Percentiles rank a stretch among this genome's conserved stretches.
phyloP scores from a whole-genome alignment of 2,329 filamentous ascomycete species.

The Cladosporium sp. region DNA sequence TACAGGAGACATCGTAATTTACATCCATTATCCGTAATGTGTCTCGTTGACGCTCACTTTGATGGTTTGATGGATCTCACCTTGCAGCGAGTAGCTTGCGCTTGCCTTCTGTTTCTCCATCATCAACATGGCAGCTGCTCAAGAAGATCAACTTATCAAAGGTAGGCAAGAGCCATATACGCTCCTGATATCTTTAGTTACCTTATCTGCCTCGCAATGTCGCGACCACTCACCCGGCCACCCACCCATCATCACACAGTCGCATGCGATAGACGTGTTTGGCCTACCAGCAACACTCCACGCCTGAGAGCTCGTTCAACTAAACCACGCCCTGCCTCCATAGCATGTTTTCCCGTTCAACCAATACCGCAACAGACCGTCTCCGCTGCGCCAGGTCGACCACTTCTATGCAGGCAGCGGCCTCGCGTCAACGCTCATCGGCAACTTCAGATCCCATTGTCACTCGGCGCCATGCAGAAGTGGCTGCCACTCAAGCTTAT shows the following conservation, averaged over 20 bases:
- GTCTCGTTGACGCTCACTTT: too few species aligned
- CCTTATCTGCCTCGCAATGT: too few species aligned
- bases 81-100: too few species aligned
- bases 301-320: not conserved
- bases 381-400: conserved; percentile 32
- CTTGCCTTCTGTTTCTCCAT: too few species aligned
- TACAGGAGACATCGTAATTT: too few species aligned
- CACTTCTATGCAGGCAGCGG: conserved; percentile 30
- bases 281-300: conserved; percentile 1
- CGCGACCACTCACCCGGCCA: too few species aligned
- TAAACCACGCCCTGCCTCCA: not conserved
- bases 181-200: too few species aligned
- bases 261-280: conserved; percentile 10
- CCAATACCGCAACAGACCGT: conserved; percentile 28
- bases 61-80: too few species aligned
- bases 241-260: conserved; percentile 4
- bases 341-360: conserved; percentile 31
- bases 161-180: too few species aligned
- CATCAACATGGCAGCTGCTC: too few species aligned
- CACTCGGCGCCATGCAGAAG: conserved; percentile 57
- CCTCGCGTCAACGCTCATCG: conserved; percentile 27
- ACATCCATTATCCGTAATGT: too few species aligned
- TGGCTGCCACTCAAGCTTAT: conserved; percentile 60
- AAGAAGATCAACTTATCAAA: too few species aligned
- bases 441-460: conserved; percentile 36